Base-by-base conservation (phyloP, 2,329 filamentous ascomycete species). In the Corinectria fuckeliana region DNA sequence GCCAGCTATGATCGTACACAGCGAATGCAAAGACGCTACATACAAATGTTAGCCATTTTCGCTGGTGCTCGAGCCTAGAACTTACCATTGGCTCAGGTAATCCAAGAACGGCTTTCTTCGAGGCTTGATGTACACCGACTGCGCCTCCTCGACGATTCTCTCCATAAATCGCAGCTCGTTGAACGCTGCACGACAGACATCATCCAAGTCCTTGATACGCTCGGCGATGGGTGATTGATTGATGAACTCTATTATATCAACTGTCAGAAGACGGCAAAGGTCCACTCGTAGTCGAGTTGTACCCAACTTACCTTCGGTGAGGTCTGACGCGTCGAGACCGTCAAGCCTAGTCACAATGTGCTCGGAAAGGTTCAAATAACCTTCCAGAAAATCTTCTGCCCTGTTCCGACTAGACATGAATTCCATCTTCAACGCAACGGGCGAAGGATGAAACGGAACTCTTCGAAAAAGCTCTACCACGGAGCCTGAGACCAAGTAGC, bases 361-460 rank as follows among this genome's bases (percentile, higher is more conserved):
- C 30, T 34, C 30, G 30, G 7, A 34, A 34, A 14, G 5, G 13
- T 14, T 14, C 30, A 34, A 8, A 14, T 34, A 30, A 4, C 14
- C 14, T 13, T 11, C 9, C 28, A 30, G 1, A 30, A 10, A 11
- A 11, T 5, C 3, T 13, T 30, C 3, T 11, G 9, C 28, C 9
- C 11, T 1, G 2, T 5, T 3, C 11, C 11, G 28, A 5, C 5
- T 3, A 1, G 2, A 3, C 9, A 2, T 1, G 5, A 13, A 14
- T 11, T 13, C 1, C 14, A 5, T 4, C 28, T 3, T 13, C 11
- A 30, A 4, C 10, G 8, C 3, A 30, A 4, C 2, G 11, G 11
- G 14, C 4, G 11, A 10, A 14, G 28, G 11, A n/a, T n/a, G n/a
- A 30, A 11, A 11, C 3, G 28, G 14, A 3, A 13, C 2, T 13